Evolutionary conservation across 2,329 filamentous ascomycete genomes (phyloP), one percentile per base, ranked within the genome.

Genomic region (Colletotrichum siamense): DNA sequence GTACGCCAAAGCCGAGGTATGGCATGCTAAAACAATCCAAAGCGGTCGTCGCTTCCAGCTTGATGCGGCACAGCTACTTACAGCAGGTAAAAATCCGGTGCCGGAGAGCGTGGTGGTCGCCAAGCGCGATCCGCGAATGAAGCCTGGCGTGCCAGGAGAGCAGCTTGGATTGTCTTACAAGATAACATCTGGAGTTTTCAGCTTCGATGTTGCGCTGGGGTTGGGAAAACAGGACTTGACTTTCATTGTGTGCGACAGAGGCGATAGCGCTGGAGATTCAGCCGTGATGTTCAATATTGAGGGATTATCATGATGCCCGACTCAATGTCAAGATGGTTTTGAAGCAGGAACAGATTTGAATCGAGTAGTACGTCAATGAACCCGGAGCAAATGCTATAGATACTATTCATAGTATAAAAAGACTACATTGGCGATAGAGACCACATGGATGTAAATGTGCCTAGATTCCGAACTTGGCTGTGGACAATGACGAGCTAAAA

Each of bases 1-100:
- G 0, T 7, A 9, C 2, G n/a, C 24, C 22, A 16, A 59, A 28
- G 13, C 1, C 28, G 1, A 34, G 6, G 1, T n/a, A 8, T 15
- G 18, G 15, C 5, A 1, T 13, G 28, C 59, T 62, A 34, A 62
- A 3, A 13, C 18, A 5, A 1, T 3, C 6, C 2, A 6, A 10
- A 32, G 28, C 7, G 59, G 59, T 34, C 59, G 59, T 12, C 28
- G 8, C 2, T 62, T 62, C 18, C 57, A 34, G 28, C 28, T 62
- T 30, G 59, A 62, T 62, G 59, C 59, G 3, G 59, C 59, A 5
- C 57, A 62, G 10, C 3, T 15, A 13, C 28, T 34, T 22, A n/a
- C 3, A 4, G 4, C 28, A 10, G 57, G 57, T 3, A 62, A 18
- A 0, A 22, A 7, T 12, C 57, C 57, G 57, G 28, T 62, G 8